Evolutionary conservation across 768 basidiomycete species (phyloP).

Genomic region (Dendrothele bispora): DNA sequence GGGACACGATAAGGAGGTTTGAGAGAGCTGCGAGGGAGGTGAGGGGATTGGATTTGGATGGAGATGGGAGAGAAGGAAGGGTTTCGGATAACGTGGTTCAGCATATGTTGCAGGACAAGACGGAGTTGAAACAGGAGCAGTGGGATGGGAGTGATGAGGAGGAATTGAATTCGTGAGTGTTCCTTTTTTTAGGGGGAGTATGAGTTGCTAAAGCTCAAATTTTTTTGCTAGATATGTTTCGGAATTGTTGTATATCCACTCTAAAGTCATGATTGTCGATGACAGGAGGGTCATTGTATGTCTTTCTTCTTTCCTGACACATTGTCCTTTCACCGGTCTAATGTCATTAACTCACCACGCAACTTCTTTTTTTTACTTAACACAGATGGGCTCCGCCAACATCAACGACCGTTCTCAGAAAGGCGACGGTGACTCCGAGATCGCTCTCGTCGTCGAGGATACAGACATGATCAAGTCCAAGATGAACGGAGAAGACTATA

Average conservation of each 20-base stretch:
- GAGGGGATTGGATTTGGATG: constrained; percentile 64
- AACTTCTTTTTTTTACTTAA: neutral
- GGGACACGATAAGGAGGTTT: constrained; percentile 66
- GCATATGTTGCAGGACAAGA: constrained; percentile 69
- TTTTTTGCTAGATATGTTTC: constrained; percentile 62
- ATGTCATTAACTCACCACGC: neutral
- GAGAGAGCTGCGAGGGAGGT: constrained; percentile 60
- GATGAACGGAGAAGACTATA: constrained; percentile 78
- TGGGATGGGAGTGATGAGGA: constrained; percentile 87
- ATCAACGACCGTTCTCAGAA: constrained; percentile 86
- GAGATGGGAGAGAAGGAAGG: constrained; percentile 52
- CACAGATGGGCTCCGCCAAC: constrained; percentile 90
- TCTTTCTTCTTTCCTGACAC: constrained; percentile 8
- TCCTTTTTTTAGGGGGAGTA: constrained; percentile 7
- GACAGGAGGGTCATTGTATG: constrained; percentile 85
- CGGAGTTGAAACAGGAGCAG: constrained; percentile 65
- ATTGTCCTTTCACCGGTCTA: neutral
- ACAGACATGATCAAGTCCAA: constrained; percentile 66
- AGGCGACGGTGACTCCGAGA: constrained; percentile 96
- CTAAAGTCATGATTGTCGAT: constrained; percentile 93
- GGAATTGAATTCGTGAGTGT: constrained; percentile 74
- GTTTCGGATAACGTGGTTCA: constrained; percentile 81
- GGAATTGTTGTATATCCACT: constrained; percentile 83
- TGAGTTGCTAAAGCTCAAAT: constrained; percentile 15
- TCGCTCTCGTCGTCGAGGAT: constrained; percentile 91